Base-by-base conservation (phyloP, 257 asterid genomes). In the Salvia miltiorrhiza region DNA sequence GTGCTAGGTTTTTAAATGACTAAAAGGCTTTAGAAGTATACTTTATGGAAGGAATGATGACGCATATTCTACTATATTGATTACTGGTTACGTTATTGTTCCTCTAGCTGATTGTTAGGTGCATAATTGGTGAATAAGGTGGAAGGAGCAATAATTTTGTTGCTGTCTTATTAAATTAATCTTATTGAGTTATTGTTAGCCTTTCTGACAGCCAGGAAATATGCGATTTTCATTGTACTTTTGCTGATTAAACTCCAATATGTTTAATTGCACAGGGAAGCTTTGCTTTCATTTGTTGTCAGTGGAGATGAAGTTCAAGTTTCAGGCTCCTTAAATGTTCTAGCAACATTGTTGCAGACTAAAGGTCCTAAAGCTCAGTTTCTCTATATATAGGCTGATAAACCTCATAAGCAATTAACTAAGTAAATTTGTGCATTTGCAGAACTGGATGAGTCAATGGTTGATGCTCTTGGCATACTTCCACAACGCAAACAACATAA, bases 381-480 rank as follows among this genome's bases (percentile, higher is more conserved):
- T 55, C 58, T 71, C 52, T 67, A 59, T 52, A 76, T 75, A 33
- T 58, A 66, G 50, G 48, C 76, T 71, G 75, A 61, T 78, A 68
- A 43, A 61, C 67, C 76, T 65, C 71, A 11, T 57, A 33, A 40
- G 61, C 71, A 40, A 53, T 50, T 57, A 63, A 60, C 76, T 78
- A 65, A 79, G 21, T 61, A n/a, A 65, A 58, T 55, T 39, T 56
- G 28, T 75, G 41, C 68, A 68, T 54, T 58, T 82, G 78, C 90
- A 93, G 99, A 93, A 82, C 81, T 93, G 80, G 96, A 93, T 67
- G 99, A 93, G 78, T 85, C 96, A 47, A 93, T 87, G 83, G 90
- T 90, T 73, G 99, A 93, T 72, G 97, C 97, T 74, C 93, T 93
- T 77, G 99, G 99, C 67, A 87, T 94, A 79, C 97, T 94, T 71